phyloP scores from a whole-genome alignment of 108 stramenopile species.

The Cyclostephanos tholiformis region DNA sequence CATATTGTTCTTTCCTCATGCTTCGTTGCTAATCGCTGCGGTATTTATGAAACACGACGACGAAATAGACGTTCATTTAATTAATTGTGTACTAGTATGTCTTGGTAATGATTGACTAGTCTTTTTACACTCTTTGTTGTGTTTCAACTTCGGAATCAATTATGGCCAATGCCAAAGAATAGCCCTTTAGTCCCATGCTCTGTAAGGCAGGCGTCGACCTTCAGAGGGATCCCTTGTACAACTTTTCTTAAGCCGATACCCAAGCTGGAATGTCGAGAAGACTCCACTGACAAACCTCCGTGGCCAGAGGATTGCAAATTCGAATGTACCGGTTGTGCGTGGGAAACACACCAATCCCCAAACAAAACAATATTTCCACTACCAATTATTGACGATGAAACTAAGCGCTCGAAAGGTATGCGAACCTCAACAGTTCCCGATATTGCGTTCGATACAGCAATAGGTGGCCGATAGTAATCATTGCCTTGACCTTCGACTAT shows the following conservation, averaged over 20 bases:
- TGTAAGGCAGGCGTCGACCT: conserved; percentile 64
- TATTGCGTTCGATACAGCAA: conserved; percentile 55
- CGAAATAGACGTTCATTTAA: not conserved
- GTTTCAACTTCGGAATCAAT: conserved; percentile 1
- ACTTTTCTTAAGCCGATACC: conserved; percentile 78
- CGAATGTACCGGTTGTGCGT: conserved; percentile 30
- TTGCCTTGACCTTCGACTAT: conserved; percentile 12
- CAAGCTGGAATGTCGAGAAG: conserved; percentile 53
- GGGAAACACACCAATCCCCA: conserved; percentile 74
- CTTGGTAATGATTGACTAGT: no score
- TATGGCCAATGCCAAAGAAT: conserved; percentile 65
- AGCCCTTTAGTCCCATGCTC: conserved; percentile 70
- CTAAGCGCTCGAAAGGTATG: conserved; percentile 57
- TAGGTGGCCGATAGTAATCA: conserved; percentile 15
- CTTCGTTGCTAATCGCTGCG: no score
- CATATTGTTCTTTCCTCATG: no score
- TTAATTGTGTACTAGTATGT: not conserved
- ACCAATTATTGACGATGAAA: conserved; percentile 11
- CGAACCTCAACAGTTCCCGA: conserved; percentile 77
- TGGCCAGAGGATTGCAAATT: conserved; percentile 2
- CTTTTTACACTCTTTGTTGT: not conserved
- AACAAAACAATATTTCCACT: conserved; percentile 60
- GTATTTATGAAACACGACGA: no score
- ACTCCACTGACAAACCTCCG: conserved; percentile 27
- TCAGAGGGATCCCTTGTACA: conserved; percentile 82